Base-by-base conservation (phyloP, 2,329 filamentous ascomycete genomes). In the Aphanoascus verrucosus region DNA sequence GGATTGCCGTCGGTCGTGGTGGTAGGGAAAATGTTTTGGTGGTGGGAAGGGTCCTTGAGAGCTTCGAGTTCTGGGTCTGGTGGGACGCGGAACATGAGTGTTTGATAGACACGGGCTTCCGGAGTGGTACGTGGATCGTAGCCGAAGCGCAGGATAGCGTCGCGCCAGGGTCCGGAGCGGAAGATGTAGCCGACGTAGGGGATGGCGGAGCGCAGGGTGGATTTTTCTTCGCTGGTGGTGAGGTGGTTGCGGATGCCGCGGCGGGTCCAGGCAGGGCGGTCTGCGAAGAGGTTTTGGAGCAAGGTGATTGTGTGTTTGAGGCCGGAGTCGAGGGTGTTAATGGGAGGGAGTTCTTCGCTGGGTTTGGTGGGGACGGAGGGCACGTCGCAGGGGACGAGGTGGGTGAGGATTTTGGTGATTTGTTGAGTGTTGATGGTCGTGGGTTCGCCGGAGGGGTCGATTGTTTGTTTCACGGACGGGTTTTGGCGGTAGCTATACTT, bases 171-270 rank as follows among this genome's bases (percentile, higher is more conserved):
- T 0, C 93, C 93, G 19, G 86, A 88, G 55, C 86, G 85, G 75
- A 97, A 96, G 69, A 90, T 88, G 70, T 95, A 98, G 7, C 86
- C 89, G 3, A 88, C 82, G 62, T 93, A 91, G 58, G 88, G 85
- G 50, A 90, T 79, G 45, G 86, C 86, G 64, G 85, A 79, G 62
- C 88, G 85, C 56, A 95, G 72, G 15, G 73, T 69, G 51, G 75
- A 74, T 23, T 76, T 74, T 55, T 75, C 74, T 47, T 76, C 72
- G 57, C 5, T 71, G 34, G 70, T 69, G 5, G 63, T 62, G 31
- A 96, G 75, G 50, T 79, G 77, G 68, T 95, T 96, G 61, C 85
- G 77, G 12, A 95, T 76, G 1, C 85, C 85, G 17, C 91, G 82
- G 0, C 90, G 81, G 2, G 91, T 96, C 82, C 90, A 94, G 44